Conservation (phyloP, 176 grass and related monocot genomes). For the Triticum dicoccoides region DNA sequence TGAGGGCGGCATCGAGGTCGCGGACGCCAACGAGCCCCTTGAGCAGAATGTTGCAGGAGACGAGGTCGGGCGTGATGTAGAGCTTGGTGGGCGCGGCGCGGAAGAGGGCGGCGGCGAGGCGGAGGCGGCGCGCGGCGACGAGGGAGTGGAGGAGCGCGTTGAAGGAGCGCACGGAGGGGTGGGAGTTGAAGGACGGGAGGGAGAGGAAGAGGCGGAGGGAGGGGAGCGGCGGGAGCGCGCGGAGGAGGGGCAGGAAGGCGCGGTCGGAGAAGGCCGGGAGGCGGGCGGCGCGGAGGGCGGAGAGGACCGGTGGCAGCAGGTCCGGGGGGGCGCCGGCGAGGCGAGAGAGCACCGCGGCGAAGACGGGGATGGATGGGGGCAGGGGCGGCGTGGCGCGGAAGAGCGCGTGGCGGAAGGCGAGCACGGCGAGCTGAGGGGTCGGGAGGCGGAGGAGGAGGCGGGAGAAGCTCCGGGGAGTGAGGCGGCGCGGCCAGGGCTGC, state of each 20-base stretch:
- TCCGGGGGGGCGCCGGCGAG: constrained; percentile 12
- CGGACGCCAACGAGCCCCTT: constrained; percentile 29
- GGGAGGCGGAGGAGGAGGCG: constrained; percentile 36
- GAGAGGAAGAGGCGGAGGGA: constrained; percentile 74
- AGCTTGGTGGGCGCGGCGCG: constrained; percentile 44
- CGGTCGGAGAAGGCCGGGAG: constrained; percentile 51
- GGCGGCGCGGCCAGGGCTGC: constrained; percentile 25
- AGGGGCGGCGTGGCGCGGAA: constrained; percentile 25
- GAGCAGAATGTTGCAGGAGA: constrained; percentile 74
- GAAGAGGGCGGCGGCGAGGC: constrained; percentile 63
- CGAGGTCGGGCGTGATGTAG: constrained; percentile 62
- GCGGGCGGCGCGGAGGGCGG: constrained; percentile 41
- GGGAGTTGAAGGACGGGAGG: constrained; percentile 64
- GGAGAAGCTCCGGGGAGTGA: constrained; percentile 16
- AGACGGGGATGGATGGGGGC: constrained; percentile 23
- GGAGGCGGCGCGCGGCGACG: constrained; percentile 49
- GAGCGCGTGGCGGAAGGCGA: constrained; percentile 47
- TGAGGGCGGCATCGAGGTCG: constrained; percentile 46
- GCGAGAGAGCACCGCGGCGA: constrained; percentile 38
- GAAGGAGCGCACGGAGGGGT: constrained; percentile 58
- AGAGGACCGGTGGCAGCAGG: constrained; percentile 48
- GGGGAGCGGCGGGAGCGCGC: constrained; percentile 44
- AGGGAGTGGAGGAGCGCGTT: constrained; percentile 74
- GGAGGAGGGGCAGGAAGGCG: constrained; percentile 57
- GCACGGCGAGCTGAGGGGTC: constrained; percentile 16